phyloP scores from a whole-genome alignment of 1,139 yeast species.

The Protomyces gravidus region DNA sequence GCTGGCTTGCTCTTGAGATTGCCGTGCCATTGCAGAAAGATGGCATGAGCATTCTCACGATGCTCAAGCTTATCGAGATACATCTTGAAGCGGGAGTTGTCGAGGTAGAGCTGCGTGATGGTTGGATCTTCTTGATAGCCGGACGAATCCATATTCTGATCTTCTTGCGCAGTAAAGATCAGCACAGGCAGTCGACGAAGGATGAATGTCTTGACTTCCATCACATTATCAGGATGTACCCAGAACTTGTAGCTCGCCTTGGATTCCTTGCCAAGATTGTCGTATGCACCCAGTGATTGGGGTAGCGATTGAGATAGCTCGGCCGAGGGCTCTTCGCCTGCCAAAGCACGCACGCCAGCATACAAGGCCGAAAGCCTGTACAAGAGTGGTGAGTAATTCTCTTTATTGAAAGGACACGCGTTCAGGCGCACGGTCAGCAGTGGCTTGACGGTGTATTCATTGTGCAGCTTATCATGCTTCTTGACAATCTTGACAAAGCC shows the following conservation, averaged over 20 bases:
- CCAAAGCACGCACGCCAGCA: constrained; percentile 17
- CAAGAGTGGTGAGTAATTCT: constrained; percentile 63
- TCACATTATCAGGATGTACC: constrained; percentile 91
- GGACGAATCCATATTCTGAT: constrained; percentile 43
- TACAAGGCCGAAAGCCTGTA: constrained; percentile 22
- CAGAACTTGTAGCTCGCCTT: constrained; percentile 80
- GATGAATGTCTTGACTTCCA: constrained; percentile 93
- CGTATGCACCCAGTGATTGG: constrained; percentile 13
- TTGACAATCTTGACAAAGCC: constrained; percentile 92
- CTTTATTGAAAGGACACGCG: constrained; percentile 86
- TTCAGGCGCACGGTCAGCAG: constrained; percentile 80
- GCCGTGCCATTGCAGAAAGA: constrained; percentile 90
- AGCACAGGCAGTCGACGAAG: constrained; percentile 89
- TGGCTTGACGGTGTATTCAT: constrained; percentile 81
- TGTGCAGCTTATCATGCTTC: constrained; percentile 88
- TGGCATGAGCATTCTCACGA: constrained; percentile 61
- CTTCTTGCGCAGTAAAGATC: constrained; percentile 53
- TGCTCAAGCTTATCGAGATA: constrained; percentile 78
- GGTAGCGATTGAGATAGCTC: constrained; percentile 19
- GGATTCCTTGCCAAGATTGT: constrained; percentile 37
- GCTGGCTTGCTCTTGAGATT: constrained; percentile 70
- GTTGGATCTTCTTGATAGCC: constrained; percentile 58
- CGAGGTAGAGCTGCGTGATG: constrained; percentile 83
- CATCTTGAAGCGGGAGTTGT: constrained; percentile 72
- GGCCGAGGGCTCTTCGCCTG: constrained; percentile 7